Conservation (phyloP, 768 basidiomycete genomes). For the Tulasnella sp. region DNA sequence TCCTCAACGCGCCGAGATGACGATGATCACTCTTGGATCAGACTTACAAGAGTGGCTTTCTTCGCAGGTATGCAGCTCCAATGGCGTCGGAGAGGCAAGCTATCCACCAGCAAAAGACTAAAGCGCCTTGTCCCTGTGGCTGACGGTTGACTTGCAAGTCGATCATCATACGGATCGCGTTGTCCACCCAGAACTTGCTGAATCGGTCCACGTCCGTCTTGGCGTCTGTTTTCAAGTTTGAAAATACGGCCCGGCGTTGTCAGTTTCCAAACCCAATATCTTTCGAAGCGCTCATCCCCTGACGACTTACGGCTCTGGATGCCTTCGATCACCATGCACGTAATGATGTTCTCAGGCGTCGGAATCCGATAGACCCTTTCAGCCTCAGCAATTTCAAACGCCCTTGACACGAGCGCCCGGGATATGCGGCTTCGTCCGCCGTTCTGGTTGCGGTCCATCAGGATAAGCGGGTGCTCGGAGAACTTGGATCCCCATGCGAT, state of each 20-base stretch:
- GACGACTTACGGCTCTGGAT: constrained; percentile 68
- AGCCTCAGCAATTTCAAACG: constrained; percentile 81
- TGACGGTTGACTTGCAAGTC: constrained; percentile 55
- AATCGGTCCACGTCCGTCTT: constrained; percentile 70
- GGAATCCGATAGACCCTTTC: constrained; percentile 82
- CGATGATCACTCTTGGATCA: not conserved
- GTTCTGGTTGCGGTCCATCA: constrained; percentile 63
- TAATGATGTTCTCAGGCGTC: constrained; percentile 74
- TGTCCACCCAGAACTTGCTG: constrained; percentile 79
- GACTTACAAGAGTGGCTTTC: constrained; percentile 70
- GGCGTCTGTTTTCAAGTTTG: constrained; percentile 51
- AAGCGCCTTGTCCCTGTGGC: constrained; percentile 58
- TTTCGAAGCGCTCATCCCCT: not conserved
- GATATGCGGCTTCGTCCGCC: constrained; percentile 71
- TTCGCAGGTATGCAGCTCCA: constrained; percentile 75
- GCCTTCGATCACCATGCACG: constrained; percentile 75
- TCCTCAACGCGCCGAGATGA: constrained; percentile 1
- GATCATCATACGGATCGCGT: constrained; percentile 71
- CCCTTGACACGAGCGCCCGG: constrained; percentile 70
- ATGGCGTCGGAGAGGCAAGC: constrained; percentile 82
- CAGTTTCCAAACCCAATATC: not conserved
- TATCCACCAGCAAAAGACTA: constrained; percentile 95
- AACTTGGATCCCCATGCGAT: constrained; percentile 92
- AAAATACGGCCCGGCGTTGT: not conserved
- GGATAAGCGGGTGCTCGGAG: constrained; percentile 82